phyloP scores from a whole-genome alignment of 2,329 filamentous ascomycete species.

The Calonectria hongkongensis region DNA sequence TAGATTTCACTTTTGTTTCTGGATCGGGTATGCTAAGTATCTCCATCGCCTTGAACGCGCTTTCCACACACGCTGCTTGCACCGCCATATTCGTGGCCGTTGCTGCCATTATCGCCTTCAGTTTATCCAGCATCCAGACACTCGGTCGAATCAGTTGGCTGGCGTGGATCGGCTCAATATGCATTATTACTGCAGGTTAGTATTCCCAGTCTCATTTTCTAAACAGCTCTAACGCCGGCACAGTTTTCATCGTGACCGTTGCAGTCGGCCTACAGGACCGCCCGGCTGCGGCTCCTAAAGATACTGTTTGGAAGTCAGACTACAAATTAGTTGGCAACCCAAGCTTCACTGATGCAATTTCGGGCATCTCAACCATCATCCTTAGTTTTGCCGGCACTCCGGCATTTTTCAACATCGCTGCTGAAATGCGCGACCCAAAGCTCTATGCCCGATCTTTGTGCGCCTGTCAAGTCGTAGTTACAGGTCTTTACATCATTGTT shows the following conservation, averaged over 20 bases:
- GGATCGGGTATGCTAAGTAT: constrained; percentile 59
- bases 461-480: constrained; percentile 51
- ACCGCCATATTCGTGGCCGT: constrained; percentile 61
- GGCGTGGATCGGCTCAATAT: constrained; percentile 52
- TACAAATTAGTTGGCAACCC: constrained; percentile 55
- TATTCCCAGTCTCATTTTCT: neutral
- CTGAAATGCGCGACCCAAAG: constrained; percentile 58
- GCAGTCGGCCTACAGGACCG: constrained; percentile 56
- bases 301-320: constrained; percentile 51
- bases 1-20: constrained; percentile 41
- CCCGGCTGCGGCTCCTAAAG: constrained; percentile 53
- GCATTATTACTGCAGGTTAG: constrained; percentile 47
- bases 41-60: constrained; percentile 61
- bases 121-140: constrained; percentile 55
- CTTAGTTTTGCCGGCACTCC: constrained; percentile 61
- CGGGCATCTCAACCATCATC: constrained; percentile 56
- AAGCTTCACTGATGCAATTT: constrained; percentile 54
- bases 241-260: constrained; percentile 53
- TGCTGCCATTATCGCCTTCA: constrained; percentile 52
- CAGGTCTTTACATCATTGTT: constrained; percentile 57
- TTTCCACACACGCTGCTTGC: constrained; percentile 59
- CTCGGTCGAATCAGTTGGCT: constrained; percentile 55
- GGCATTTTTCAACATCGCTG: constrained; percentile 56
- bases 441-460: constrained; percentile 52
- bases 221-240: neutral